A percentile compares a stretch with the other conserved stretches of the same genome.
Evolutionary conservation across 1,284 basidiomycete genomes (phyloP).

Genomic region (Sporisorium reilianum): DNA sequence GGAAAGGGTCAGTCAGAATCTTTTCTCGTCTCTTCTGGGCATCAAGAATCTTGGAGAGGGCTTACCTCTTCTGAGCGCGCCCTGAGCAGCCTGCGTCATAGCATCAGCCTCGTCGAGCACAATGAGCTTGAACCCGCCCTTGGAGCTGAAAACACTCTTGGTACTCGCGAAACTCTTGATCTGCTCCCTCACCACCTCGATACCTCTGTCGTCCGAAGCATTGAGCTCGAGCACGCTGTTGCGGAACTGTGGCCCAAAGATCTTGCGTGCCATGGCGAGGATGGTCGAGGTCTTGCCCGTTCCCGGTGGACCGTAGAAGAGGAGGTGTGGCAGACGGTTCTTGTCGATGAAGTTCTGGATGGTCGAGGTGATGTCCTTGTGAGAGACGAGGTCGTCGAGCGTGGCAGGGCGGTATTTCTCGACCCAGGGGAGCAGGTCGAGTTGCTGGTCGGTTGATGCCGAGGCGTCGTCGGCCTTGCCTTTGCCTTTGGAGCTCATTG

Average conservation of each 20-base stretch:
- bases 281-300: constrained; percentile 99
- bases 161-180: constrained; percentile 99
- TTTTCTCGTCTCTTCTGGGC: no score
- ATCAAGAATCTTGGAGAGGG: no score
- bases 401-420: constrained; percentile 67
- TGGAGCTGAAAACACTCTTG: constrained; percentile 78
- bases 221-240: constrained; percentile 98
- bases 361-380: constrained; percentile 66
- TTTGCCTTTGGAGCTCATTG: constrained; percentile 44
- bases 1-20: no score
- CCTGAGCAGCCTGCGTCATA: constrained; percentile 98
- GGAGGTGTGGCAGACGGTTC: constrained; percentile 90
- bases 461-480: constrained; percentile 39
- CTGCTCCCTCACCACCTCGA: constrained; percentile 97
- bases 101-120: constrained; percentile 99
- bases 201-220: constrained; percentile 96
- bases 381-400: constrained; percentile 67
- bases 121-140: constrained; percentile 85
- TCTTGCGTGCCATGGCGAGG: constrained; percentile 91
- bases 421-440: constrained; percentile 61
- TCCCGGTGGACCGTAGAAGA: constrained; percentile 97
- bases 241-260: constrained; percentile 83
- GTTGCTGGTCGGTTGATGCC: constrained; percentile 13
- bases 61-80: constrained; percentile 81
- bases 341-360: constrained; percentile 87